These are phyloP conservation scores for Penicillium decumbens DNA, from an alignment of 2,329 filamentous ascomycete species.

Conservation along the genomic window DNA sequence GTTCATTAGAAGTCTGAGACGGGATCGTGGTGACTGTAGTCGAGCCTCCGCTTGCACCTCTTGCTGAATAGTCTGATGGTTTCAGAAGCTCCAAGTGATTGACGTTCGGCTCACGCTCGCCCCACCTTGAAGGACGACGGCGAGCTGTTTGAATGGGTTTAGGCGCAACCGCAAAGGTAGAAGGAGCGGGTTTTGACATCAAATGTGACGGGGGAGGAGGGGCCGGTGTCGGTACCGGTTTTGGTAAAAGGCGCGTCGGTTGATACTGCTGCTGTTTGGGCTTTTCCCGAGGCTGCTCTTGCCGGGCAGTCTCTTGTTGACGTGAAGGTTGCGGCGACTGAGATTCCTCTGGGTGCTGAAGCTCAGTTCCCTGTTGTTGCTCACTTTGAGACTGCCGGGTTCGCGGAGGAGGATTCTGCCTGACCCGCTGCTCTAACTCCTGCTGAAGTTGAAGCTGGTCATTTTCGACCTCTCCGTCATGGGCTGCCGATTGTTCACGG, in stretches of 20 bases:
- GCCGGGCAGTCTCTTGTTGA: not conserved
- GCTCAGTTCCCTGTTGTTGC: not conserved
- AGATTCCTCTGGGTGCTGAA: not conserved
- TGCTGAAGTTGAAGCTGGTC: not conserved
- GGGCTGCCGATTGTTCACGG: not conserved
- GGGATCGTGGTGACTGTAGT: not conserved
- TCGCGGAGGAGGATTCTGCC: not conserved
- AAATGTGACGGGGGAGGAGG: not conserved
- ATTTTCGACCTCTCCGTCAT: not conserved
- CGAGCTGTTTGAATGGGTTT: not conserved
- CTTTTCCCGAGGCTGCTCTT: not conserved
- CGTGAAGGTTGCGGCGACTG: not conserved
- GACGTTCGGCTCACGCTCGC: slow-evolving; percentile 36
- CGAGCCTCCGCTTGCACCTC: slow-evolving; percentile 1
- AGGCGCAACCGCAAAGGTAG: not conserved
- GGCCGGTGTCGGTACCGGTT: not conserved
- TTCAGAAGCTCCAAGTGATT: slow-evolving; percentile 34
- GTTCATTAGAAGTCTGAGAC: no score
- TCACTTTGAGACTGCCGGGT: not conserved
- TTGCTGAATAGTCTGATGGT: slow-evolving; percentile 31
- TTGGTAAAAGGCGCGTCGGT: not conserved
- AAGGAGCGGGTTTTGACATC: not conserved
- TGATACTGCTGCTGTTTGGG: not conserved
- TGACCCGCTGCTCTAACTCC: not conserved
- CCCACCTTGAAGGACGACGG: slow-evolving; percentile 8